Conservation (phyloP, 176 grass and related monocot species). For the Lolium multiflorum region DNA sequence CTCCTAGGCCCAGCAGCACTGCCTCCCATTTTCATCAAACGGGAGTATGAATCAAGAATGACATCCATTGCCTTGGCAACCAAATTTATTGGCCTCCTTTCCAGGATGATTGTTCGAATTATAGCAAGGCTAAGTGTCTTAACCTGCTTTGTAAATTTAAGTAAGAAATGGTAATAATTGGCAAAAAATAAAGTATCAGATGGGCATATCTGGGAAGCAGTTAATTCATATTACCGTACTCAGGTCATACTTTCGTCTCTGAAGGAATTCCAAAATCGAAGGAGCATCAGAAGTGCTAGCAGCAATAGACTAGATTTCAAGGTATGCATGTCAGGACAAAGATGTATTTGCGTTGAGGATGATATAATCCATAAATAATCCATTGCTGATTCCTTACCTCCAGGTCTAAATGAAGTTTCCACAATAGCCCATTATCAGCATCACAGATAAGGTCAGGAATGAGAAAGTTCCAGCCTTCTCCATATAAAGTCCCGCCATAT, state of each 20-base stretch:
- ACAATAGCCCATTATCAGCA: conserved; percentile 84
- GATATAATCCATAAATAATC: conserved; percentile 17
- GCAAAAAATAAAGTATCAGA: conserved; percentile 34
- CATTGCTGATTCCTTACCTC: conserved; percentile 58
- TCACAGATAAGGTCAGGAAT: conserved; percentile 89
- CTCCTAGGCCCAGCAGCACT: conserved; percentile 51
- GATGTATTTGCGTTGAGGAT: conserved; percentile 16
- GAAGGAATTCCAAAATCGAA: conserved; percentile 90
- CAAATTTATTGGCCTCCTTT: conserved; percentile 69
- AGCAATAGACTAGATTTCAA: conserved; percentile 76
- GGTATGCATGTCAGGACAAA: conserved; percentile 25
- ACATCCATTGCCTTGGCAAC: conserved; percentile 85
- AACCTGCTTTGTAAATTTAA: conserved; percentile 57
- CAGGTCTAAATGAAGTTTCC: conserved; percentile 87
- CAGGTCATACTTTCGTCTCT: conserved; percentile 71
- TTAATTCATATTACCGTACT: conserved; percentile 65
- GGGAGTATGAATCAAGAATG: conserved; percentile 83
- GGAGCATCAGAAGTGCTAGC: conserved; percentile 94
- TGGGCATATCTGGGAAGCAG: background rate
- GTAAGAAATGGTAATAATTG: conserved; percentile 13
- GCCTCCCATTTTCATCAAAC: conserved; percentile 63
- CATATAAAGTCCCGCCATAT: conserved; percentile 88
- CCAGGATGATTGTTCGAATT: conserved; percentile 75
- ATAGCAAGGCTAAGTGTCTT: conserved; percentile 80
- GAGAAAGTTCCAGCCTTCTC: conserved; percentile 89